These are phyloP conservation scores for Trichosphaerium sp. DNA, from an alignment of 78 protist genomes.

Conservation along the genomic window DNA sequence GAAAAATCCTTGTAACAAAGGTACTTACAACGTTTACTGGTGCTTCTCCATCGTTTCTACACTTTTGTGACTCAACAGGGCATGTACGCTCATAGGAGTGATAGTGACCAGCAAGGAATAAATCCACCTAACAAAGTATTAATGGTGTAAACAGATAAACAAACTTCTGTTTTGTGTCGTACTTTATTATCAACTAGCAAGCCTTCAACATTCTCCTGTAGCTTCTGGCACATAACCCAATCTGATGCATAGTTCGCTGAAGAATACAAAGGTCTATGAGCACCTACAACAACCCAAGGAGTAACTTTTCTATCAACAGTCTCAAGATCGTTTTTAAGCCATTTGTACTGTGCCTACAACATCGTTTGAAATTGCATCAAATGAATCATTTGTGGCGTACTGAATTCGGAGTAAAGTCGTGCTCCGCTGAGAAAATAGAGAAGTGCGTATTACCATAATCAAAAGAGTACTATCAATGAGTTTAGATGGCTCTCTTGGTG, in stretches of 20 bases:
- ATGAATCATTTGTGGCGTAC: constrained; percentile 3
- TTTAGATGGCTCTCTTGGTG: constrained; percentile 5
- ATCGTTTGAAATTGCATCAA: too few relatives aligned
- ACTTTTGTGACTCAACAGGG: constrained; percentile 2
- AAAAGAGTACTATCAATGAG: constrained; percentile 3
- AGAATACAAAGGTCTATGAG: constrained; percentile 5
- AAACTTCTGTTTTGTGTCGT: constrained; percentile 26
- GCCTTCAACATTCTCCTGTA: neutral
- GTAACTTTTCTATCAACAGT: too few relatives aligned
- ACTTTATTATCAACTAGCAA: constrained; percentile 35
- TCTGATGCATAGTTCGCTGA: constrained; percentile 4
- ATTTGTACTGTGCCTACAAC: too few relatives aligned
- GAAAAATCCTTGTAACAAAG: too few relatives aligned
- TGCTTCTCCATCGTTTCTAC: constrained; percentile 23
- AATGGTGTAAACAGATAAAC: too few relatives aligned
- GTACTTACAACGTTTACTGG: constrained; percentile 38
- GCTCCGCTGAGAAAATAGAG: neutral
- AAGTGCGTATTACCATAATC: neutral
- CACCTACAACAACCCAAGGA: too few relatives aligned
- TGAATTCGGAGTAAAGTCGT: neutral
- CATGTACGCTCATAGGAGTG: constrained; percentile 3
- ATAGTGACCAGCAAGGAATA: constrained; percentile 26
- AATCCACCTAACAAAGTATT: too few relatives aligned
- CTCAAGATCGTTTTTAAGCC: too few relatives aligned
- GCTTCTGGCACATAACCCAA: neutral